Conservation (phyloP, 192 early-diverging fungal genomes). For the Entrophospora sp. region DNA sequence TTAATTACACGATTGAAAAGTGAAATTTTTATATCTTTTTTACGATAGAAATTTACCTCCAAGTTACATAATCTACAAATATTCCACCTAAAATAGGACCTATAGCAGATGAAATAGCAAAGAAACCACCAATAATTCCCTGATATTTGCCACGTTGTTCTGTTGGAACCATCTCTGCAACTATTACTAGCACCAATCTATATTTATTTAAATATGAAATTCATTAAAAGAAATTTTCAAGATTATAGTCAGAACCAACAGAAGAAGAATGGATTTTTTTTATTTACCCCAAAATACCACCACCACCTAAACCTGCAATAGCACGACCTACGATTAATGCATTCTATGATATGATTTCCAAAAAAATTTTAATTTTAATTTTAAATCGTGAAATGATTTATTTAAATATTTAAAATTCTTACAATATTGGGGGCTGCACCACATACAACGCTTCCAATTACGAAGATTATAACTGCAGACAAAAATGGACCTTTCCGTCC, state of each 20-base stretch:
- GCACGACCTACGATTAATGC: constrained; percentile 63
- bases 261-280: constrained; percentile 75
- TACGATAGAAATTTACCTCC: constrained; percentile 27
- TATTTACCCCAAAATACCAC: constrained; percentile 53
- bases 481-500: constrained; percentile 35
- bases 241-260: too few relatives aligned
- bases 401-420: neutral
- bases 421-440: constrained; percentile 36
- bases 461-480: constrained; percentile 24
- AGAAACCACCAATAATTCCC: constrained; percentile 65
- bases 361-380: neutral
- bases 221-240: too few relatives aligned
- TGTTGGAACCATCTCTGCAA: constrained; percentile 72
- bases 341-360: constrained; percentile 43
- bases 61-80: constrained; percentile 54
- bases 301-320: constrained; percentile 65
- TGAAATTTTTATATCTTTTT: neutral
- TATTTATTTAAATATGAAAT: too few relatives aligned
- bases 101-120: constrained; percentile 64
- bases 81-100: constrained; percentile 81
- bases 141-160: constrained; percentile 79
- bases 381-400: neutral
- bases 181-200: constrained; percentile 54
- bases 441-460: constrained; percentile 32
- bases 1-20: neutral